These are phyloP conservation scores for Neurospora sp. DNA, from an alignment of 495 filamentous ascomycete genomes.

Conservation along the genomic window DNA sequence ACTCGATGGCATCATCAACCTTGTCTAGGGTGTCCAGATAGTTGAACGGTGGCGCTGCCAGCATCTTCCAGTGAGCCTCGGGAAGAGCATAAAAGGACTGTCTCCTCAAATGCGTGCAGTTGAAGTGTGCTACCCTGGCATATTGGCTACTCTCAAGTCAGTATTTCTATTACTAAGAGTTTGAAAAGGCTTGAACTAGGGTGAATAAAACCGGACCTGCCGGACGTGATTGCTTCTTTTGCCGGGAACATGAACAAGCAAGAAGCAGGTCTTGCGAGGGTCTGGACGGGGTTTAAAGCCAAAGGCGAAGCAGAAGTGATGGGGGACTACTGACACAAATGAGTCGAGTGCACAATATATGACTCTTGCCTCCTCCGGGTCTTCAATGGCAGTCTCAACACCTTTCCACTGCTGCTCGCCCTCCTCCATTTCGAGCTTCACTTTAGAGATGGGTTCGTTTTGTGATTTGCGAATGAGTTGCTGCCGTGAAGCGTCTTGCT, in stretches of 20 bases:
- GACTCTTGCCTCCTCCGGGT: slow-evolving; percentile 66
- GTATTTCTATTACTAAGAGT: background rate
- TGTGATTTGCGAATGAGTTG: background rate
- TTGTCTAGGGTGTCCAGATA: slow-evolving; percentile 63
- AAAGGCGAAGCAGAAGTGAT: background rate
- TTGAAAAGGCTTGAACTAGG: background rate
- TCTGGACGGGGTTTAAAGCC: background rate
- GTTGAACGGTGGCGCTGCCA: slow-evolving; percentile 71
- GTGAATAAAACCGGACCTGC: background rate
- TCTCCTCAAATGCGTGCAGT: slow-evolving; percentile 78
- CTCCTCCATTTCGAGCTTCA: slow-evolving; percentile 13
- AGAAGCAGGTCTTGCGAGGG: background rate
- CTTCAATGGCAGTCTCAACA: slow-evolving; percentile 51
- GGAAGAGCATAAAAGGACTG: slow-evolving; percentile 90
- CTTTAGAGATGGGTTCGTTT: background rate
- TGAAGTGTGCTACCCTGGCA: slow-evolving; percentile 68
- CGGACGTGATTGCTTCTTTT: background rate
- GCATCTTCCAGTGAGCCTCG: slow-evolving; percentile 65
- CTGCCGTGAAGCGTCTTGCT: background rate
- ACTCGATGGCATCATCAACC: slow-evolving; percentile 81
- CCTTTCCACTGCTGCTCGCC: slow-evolving; percentile 39
- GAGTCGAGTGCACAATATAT: slow-evolving; percentile 73
- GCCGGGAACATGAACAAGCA: background rate
- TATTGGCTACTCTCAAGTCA: slow-evolving; percentile 55
- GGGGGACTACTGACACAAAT: slow-evolving; percentile 55